These are phyloP conservation scores for Lithospermum erythrorhizon DNA, from an alignment of 257 asterid species.

Conservation along the genomic window DNA sequence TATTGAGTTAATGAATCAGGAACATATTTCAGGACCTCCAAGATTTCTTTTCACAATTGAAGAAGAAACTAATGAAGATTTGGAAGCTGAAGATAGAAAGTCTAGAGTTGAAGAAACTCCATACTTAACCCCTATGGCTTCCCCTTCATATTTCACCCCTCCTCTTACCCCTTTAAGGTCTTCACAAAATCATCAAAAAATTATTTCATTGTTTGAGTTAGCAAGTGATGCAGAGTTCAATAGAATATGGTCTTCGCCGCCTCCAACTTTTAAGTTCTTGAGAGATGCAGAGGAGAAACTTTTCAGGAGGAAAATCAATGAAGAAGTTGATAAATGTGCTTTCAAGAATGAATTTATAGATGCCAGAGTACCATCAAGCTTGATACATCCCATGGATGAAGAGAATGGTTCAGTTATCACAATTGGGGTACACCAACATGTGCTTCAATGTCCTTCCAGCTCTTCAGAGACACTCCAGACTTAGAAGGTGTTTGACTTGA, in stretches of 20 bases:
- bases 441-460: constrained; percentile 12
- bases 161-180: constrained; percentile 43
- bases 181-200: background rate
- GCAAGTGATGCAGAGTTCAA: constrained; percentile 35
- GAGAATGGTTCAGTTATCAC: constrained; percentile 29
- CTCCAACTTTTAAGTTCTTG: constrained; percentile 33
- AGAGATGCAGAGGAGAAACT: constrained; percentile 29
- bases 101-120: constrained; percentile 47
- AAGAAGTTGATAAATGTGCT: constrained; percentile 7
- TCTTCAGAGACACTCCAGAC: constrained; percentile 24
- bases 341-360: background rate
- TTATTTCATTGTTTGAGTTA: constrained; percentile 24
- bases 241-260: constrained; percentile 24
- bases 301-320: constrained; percentile 11
- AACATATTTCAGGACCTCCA: constrained; percentile 29
- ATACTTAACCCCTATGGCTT: constrained; percentile 47
- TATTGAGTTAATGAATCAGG: constrained; percentile 17
- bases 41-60: constrained; percentile 62
- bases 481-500: background rate
- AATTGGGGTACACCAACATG: constrained; percentile 14
- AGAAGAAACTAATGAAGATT: constrained; percentile 65
- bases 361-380: constrained; percentile 14
- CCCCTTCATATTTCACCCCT: constrained; percentile 58
- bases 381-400: constrained; percentile 17
- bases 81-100: constrained; percentile 58